Evolutionary conservation across 306 rosid genomes (phyloP), one percentile per base, ranked within the genome.

Genomic region (Dicorynia guianensis): DNA sequence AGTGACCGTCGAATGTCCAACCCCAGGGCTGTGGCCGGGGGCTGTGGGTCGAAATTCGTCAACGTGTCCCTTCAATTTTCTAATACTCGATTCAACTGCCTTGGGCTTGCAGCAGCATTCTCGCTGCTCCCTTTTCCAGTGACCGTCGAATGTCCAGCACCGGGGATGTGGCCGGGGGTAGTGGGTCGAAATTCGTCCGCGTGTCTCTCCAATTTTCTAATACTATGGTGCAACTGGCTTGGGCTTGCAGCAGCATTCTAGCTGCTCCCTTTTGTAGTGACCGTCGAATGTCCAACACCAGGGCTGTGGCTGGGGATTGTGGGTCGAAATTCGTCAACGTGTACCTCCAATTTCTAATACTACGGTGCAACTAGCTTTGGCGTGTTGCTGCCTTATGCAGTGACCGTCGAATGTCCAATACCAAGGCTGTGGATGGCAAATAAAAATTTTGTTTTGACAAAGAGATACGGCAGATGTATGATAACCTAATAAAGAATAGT

Each of bases 1-100:
- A n/a, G n/a, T n/a, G n/a, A n/a, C n/a, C n/a, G n/a, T n/a, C n/a
- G 91, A 81, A 79, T 93, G 98, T 3, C 98, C 98, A 57, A 89
- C 95, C 34, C 97, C 95, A 0, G 98, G 97, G 48, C 97, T 89
- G n/a, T 89, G 90, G 2, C 97, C 94, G 0, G 97, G 94, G 9
- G 81, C 74, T 4, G 94, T 91, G 48, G 97, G 94, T 42, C 93
- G 88, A 69, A 89, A 91, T 82, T 90, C 89, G 18, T 82, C 91
- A 8, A 88, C 88, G 70, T 30, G 68, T 11, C 78, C 87, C 13
- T 70, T 64, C 42, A 79, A 7, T 30, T 6, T 34, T 63, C 25
- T 61, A 40, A 50, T 35, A 0, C 55, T n/a, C 50, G 69, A 50
- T 47, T 38, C 30, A 79, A 63, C 75, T 15, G 13, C 46, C 78